Conservation (phyloP, 164 flowering plant species). For the Malania oleifera region DNA sequence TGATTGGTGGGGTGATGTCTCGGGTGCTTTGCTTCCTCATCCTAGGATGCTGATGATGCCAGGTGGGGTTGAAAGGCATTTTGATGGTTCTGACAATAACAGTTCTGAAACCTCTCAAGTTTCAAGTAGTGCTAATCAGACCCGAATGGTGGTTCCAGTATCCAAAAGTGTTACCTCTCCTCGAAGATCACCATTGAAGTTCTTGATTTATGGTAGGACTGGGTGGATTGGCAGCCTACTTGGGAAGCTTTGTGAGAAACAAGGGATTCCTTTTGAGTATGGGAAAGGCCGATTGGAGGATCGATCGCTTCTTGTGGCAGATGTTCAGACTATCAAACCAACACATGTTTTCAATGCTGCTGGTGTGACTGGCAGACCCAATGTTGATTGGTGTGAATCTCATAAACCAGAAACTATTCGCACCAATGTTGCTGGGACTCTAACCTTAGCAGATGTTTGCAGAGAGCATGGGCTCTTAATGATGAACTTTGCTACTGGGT, state of each 20-base stretch:
- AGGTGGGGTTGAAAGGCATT: constrained; percentile 45
- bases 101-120: constrained; percentile 17
- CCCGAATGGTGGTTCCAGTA: constrained; percentile 34
- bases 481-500: constrained; percentile 68
- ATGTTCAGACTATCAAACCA: constrained; percentile 48
- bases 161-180: constrained; percentile 26
- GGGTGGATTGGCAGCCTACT: constrained; percentile 76
- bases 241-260: constrained; percentile 55
- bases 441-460: constrained; percentile 63
- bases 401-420: constrained; percentile 67
- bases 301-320: constrained; percentile 40
- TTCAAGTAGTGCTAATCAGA: constrained; percentile 24
- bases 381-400: constrained; percentile 74
- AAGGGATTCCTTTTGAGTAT: constrained; percentile 52
- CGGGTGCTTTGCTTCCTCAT: constrained; percentile 66
- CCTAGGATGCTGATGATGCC: constrained; percentile 80
- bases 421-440: constrained; percentile 64
- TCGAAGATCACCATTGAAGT: constrained; percentile 38
- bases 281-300: constrained; percentile 64
- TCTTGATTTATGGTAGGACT: constrained; percentile 63
- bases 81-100: constrained; percentile 41
- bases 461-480: constrained; percentile 52
- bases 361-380: constrained; percentile 72
- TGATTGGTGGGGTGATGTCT: constrained; percentile 85
- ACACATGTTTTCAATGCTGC: constrained; percentile 73